Evolutionary conservation across 176 grass and related monocot genomes (phyloP).

Genomic region (Triticum aestivum): IWGSC_CS_RefSeq_v2.1 NC_057800.1:716649441-716649940

Average conservation of each 20-base stretch:
- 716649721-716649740: conserved; percentile 16
- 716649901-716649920: not conserved
- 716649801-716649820: not conserved
- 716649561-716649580: not conserved
- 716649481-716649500: no score
- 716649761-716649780: not conserved
- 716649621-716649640: not conserved
- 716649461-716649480: no score
- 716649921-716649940: conserved; percentile 1
- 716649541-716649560: no score
- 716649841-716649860: not conserved
- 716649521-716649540: no score
- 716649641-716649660: not conserved
- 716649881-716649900: not conserved
- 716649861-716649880: not conserved
- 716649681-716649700: not conserved
- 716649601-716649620: not conserved
- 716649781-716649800: not conserved
- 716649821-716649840: not conserved
- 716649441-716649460: no score
- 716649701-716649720: not conserved
- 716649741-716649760: conserved; percentile 7
- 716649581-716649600: not conserved
- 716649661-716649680: not conserved
- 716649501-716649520: no score